A percentile compares a stretch with the other conserved stretches of the same genome.
Conservation (phyloP, 768 basidiomycete genomes). For the Strobilomyces confusus region DNA sequence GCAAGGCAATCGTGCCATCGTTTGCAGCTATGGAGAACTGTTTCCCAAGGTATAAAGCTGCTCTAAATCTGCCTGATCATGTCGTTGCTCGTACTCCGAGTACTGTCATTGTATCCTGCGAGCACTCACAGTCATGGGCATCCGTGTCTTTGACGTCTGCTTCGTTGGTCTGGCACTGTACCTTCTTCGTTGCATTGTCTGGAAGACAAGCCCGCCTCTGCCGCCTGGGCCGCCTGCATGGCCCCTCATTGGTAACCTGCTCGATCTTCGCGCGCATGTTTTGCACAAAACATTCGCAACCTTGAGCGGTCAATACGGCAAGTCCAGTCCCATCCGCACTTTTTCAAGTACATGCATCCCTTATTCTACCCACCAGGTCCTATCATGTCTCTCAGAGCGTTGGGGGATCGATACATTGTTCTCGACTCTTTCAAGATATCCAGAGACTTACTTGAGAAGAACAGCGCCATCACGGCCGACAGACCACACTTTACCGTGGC, state of each 20-base stretch:
- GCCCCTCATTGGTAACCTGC: slow-evolving; percentile 38
- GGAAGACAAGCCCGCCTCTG: not conserved
- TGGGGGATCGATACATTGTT: slow-evolving; percentile 37
- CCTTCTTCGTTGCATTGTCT: not conserved
- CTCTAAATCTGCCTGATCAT: too few relatives aligned
- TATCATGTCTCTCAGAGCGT: slow-evolving; percentile 15
- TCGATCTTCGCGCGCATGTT: slow-evolving; percentile 50
- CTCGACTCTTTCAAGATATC: not conserved
- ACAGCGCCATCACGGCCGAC: not conserved
- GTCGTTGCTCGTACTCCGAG: too few relatives aligned
- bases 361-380: slow-evolving; percentile 14
- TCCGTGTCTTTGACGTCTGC: not conserved
- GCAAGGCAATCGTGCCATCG: too few relatives aligned
- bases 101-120: too few relatives aligned
- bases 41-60: too few relatives aligned
- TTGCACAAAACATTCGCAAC: slow-evolving; percentile 49
- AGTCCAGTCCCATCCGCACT: slow-evolving; percentile 16
- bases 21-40: too few relatives aligned
- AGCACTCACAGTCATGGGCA: not conserved
- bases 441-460: not conserved
- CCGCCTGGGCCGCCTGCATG: not conserved
- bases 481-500: not conserved
- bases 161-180: slow-evolving; percentile 13
- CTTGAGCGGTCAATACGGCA: slow-evolving; percentile 42
- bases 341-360: not conserved